Conservation (phyloP, 2,329 filamentous ascomycete genomes). For the Penicillium sp. region DNA sequence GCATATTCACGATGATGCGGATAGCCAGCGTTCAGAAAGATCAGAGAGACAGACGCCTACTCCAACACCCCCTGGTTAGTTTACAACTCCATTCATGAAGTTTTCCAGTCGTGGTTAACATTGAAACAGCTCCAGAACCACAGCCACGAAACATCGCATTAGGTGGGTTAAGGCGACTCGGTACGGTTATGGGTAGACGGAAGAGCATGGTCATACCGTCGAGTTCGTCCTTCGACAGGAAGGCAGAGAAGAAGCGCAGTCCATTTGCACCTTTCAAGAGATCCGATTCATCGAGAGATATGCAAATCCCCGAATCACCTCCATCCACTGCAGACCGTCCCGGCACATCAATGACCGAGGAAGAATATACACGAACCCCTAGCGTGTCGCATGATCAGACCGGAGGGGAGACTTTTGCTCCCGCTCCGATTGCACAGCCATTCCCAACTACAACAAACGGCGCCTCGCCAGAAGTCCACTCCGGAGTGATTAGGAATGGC, state of each 20-base stretch:
- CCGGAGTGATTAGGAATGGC: slow-evolving; percentile 23
- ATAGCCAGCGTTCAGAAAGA: slow-evolving; percentile 55
- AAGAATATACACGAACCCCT: slow-evolving; percentile 25
- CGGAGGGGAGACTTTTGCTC: slow-evolving; percentile 15
- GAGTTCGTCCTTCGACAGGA: slow-evolving; percentile 24
- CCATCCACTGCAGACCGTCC: slow-evolving; percentile 32
- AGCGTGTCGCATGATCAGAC: slow-evolving; percentile 29
- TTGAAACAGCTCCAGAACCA: slow-evolving; percentile 34
- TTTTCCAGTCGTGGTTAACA: neutral
- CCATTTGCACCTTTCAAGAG: slow-evolving; percentile 46
- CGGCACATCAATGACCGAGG: slow-evolving; percentile 30
- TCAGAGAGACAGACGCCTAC: slow-evolving; percentile 37
- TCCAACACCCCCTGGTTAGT: slow-evolving; percentile 38
- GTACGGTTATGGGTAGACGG: slow-evolving; percentile 49
- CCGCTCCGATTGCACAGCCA: slow-evolving; percentile 22
- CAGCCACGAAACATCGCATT: slow-evolving; percentile 43
- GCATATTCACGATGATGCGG: slow-evolving; percentile 51
- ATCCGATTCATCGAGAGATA: slow-evolving; percentile 39
- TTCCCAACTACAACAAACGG: slow-evolving; percentile 30
- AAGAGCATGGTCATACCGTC: slow-evolving; percentile 44
- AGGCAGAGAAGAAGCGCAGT: slow-evolving; percentile 43
- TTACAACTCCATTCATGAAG: neutral
- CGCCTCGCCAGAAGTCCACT: slow-evolving; percentile 15
- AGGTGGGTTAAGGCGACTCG: slow-evolving; percentile 47
- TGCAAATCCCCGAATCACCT: slow-evolving; percentile 38